Percentiles rank a stretch among this genome's conserved stretches.
These are phyloP conservation scores for Pythium apleroticum DNA, from an alignment of 352 stramenopile genomes.

Conservation along the genomic window DNA sequence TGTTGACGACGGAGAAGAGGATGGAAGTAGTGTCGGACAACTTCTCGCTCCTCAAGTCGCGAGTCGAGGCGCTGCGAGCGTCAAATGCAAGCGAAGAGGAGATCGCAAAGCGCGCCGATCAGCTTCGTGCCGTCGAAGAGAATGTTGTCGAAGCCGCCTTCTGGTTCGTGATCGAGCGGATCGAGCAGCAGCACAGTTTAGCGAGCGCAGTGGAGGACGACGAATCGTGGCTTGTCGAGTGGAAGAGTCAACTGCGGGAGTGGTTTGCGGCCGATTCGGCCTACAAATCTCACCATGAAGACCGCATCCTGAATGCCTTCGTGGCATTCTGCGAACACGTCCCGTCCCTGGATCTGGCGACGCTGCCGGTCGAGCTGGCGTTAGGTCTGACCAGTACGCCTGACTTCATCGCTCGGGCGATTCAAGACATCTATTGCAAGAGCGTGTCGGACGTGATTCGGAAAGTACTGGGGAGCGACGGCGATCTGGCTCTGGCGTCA, in stretches of 20 bases:
- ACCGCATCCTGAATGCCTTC: constrained; percentile 27
- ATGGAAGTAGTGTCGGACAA: constrained; percentile 52
- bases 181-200: constrained; percentile 1
- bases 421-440: constrained; percentile 29
- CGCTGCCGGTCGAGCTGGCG: constrained; percentile 24
- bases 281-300: constrained; percentile 14
- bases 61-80: constrained; percentile 39
- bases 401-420: constrained; percentile 18
- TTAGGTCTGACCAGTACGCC: constrained; percentile 18
- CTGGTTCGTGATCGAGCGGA: constrained; percentile 24
- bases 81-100: constrained; percentile 29
- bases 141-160: constrained; percentile 24
- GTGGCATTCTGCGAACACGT: constrained; percentile 26
- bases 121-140: constrained; percentile 12
- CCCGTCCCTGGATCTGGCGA: constrained; percentile 21
- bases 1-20: constrained; percentile 46
- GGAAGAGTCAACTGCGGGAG: constrained; percentile 9
- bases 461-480: constrained; percentile 12
- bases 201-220: background rate
- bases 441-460: constrained; percentile 29
- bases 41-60: constrained; percentile 42
- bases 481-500: constrained; percentile 8
- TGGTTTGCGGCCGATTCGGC: constrained; percentile 11
- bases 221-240: constrained; percentile 8
- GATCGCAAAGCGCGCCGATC: background rate